These are phyloP conservation scores for Amylostereum chailletii DNA, from an alignment of 1,284 basidiomycete species.

Conservation along the genomic window DNA sequence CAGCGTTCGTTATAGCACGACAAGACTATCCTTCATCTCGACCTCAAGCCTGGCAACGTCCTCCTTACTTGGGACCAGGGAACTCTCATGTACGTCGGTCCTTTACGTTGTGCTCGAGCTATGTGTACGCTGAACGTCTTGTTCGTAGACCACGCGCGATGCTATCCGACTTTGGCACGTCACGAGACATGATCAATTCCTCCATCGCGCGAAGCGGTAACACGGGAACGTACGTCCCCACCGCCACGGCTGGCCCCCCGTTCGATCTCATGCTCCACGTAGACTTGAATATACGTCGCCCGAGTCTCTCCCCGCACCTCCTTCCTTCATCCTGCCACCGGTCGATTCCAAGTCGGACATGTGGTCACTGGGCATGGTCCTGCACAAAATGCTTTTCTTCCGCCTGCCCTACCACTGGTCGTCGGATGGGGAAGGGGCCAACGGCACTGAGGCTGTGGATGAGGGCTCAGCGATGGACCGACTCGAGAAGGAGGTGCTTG, in stretches of 20 bases:
- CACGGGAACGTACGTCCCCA: conserved; percentile 76
- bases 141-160: conserved; percentile 65
- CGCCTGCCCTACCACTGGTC: conserved; percentile 71
- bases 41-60: conserved; percentile 90
- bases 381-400: conserved; percentile 89
- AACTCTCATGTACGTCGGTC: conserved; percentile 54
- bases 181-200: conserved; percentile 75
- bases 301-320: conserved; percentile 70
- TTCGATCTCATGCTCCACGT: conserved; percentile 3
- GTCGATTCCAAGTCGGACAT: conserved; percentile 86
- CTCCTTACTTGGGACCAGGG: conserved; percentile 89
- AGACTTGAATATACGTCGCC: conserved; percentile 80
- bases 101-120: conserved; percentile 3
- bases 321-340: conserved; percentile 58
- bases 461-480: conserved; percentile 53
- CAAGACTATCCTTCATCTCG: conserved; percentile 82
- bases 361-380: conserved; percentile 87
- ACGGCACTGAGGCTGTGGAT: conserved; percentile 27
- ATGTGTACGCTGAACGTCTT: not conserved
- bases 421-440: conserved; percentile 40
- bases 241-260: not conserved
- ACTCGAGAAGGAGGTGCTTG: conserved; percentile 67
- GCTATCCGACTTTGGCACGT: conserved; percentile 93
- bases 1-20: conserved; percentile 48
- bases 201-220: conserved; percentile 73